A percentile compares a stretch with the other conserved stretches of the same genome.
Conservation (phyloP, 1,284 basidiomycete genomes). For the Ceratobasidium sp. region DNA sequence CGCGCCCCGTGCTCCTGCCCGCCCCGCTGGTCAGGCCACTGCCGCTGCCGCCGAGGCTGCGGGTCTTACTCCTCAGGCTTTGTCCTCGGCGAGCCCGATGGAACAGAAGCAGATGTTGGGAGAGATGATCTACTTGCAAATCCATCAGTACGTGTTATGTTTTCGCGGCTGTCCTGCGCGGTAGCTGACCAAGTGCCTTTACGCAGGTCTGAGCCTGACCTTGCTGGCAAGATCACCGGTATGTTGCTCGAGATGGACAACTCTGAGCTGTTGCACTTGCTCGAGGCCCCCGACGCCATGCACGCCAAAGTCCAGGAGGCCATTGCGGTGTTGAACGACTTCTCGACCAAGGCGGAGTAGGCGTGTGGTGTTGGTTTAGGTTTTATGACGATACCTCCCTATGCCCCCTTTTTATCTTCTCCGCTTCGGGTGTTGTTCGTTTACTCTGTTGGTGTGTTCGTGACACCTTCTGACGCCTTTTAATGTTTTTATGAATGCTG, state of each 20-base stretch:
- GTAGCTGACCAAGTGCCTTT: constrained; percentile 42
- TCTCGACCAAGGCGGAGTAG: constrained; percentile 61
- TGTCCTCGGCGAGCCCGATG: constrained; percentile 80
- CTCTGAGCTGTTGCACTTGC: constrained; percentile 83
- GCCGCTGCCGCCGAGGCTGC: constrained; percentile 41
- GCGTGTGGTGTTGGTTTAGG: not conserved
- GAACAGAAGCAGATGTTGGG: constrained; percentile 98
- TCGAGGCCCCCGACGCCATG: constrained; percentile 84
- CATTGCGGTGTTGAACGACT: constrained; percentile 80
- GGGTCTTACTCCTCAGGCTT: constrained; percentile 60
- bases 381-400: not conserved
- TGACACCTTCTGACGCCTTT: constrained; percentile 18
- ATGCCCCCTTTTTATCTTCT: not conserved
- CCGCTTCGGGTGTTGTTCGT: constrained; percentile 23
- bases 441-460: constrained; percentile 20
- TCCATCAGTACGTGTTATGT: constrained; percentile 69
- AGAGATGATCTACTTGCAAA: constrained; percentile 91
- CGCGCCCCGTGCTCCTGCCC: constrained; percentile 43
- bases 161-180: constrained; percentile 40
- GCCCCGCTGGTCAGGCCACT: constrained; percentile 47
- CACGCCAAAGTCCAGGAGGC: constrained; percentile 91
- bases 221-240: constrained; percentile 95
- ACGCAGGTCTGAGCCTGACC: constrained; percentile 69
- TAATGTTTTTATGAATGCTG: constrained; percentile 44
- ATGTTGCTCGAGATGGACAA: constrained; percentile 99